phyloP scores from a whole-genome alignment of 192 early-diverging fungal species.

The Coemansia furcata region DNA sequence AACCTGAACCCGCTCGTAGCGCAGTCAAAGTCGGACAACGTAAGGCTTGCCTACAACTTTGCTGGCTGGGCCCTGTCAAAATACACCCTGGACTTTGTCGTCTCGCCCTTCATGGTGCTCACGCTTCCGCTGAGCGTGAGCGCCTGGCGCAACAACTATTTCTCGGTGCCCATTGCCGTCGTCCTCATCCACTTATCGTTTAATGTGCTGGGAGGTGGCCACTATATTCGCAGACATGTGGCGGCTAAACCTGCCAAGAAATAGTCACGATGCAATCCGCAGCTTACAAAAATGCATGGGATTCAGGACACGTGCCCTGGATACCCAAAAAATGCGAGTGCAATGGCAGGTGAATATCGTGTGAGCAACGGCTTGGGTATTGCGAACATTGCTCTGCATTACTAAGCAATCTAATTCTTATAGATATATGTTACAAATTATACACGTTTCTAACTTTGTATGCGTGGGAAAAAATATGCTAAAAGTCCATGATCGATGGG shows the following conservation, averaged over 20 bases:
- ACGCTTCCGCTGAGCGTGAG: slow-evolving; percentile 53
- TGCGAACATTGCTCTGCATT: no score
- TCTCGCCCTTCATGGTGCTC: slow-evolving; percentile 70
- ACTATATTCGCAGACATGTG: slow-evolving; percentile 1
- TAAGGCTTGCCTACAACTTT: slow-evolving; percentile 66
- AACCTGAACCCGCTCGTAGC: slow-evolving; percentile 38
- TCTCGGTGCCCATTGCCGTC: slow-evolving; percentile 59
- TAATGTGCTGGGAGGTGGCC: slow-evolving; percentile 21
- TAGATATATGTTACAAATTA: neutral
- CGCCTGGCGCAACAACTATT: slow-evolving; percentile 65
- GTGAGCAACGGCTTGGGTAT: neutral
- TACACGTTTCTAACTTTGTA: neutral
- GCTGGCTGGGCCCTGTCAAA: slow-evolving; percentile 68
- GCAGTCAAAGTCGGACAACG: neutral
- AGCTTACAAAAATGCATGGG: neutral
- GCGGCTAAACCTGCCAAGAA: neutral
- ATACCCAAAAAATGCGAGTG: neutral
- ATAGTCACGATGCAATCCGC: neutral
- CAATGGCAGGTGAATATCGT: neutral
- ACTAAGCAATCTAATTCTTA: no score
- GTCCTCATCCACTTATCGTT: slow-evolving; percentile 43
- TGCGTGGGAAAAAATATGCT: neutral
- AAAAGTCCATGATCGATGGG: slow-evolving; percentile 15
- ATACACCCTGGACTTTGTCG: slow-evolving; percentile 64
- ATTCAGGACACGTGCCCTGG: neutral